Conservation (phyloP, 2,329 filamentous ascomycete species). For the Coleophoma eucalyptorum region DNA sequence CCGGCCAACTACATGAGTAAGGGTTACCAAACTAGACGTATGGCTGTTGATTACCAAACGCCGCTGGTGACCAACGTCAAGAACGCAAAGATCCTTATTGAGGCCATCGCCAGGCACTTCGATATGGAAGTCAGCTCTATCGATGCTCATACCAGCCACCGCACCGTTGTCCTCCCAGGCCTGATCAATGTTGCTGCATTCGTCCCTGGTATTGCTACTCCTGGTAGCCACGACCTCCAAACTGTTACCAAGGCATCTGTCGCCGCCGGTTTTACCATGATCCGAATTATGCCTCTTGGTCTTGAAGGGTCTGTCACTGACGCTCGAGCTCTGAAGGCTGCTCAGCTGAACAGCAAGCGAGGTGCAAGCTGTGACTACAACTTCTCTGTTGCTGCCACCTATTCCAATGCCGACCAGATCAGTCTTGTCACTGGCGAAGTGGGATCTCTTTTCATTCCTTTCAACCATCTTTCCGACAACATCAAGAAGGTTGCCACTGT, state of each 20-base stretch:
- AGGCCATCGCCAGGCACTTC: constrained; percentile 88
- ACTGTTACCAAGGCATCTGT: constrained; percentile 70
- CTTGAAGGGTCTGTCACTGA: constrained; percentile 71
- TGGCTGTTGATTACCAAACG: constrained; percentile 95
- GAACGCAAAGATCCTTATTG: constrained; percentile 95
- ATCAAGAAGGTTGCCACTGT: constrained; percentile 81
- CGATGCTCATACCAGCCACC: constrained; percentile 89
- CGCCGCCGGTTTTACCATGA: constrained; percentile 74
- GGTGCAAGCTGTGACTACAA: constrained; percentile 76
- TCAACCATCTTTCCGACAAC: constrained; percentile 74
- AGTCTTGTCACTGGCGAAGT: constrained; percentile 69
- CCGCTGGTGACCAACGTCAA: constrained; percentile 98
- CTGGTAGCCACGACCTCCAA: constrained; percentile 64
- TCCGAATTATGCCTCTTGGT: constrained; percentile 74
- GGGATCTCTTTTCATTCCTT: constrained; percentile 77
- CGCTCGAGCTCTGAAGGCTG: constrained; percentile 64
- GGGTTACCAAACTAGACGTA: constrained; percentile 92
- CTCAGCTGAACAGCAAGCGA: constrained; percentile 66
- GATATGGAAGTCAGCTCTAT: constrained; percentile 77
- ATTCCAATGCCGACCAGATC: constrained; percentile 70
- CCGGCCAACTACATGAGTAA: constrained; percentile 98
- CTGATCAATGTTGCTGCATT: constrained; percentile 79
- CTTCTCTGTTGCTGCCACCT: constrained; percentile 72
- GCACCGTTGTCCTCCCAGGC: constrained; percentile 68
- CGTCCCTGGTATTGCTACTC: constrained; percentile 66